Evolutionary conservation across 805 yeast species (phyloP), one percentile per base, ranked within the genome.

Genomic region (Ogataea paraovalis): DNA sequence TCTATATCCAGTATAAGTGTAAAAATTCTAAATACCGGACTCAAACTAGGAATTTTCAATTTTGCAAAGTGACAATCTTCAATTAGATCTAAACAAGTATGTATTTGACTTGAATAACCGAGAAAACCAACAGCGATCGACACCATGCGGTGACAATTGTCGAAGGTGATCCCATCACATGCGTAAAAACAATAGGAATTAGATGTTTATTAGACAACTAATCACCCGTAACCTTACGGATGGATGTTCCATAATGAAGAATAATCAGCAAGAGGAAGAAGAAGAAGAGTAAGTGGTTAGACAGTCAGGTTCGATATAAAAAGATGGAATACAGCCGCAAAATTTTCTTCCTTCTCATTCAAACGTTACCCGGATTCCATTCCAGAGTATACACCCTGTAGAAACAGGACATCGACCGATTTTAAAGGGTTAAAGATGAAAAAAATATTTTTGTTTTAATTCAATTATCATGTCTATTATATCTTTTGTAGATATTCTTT

Each of bases 1-100:
- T 62, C 64, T 61, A 62, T 62, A 62, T 62, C 66, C 59, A 56
- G 43, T 42, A 54, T 45, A 47, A 60, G 65, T 60, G 34, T 40
- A 30, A 39, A 34, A 21, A 23, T 18, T 19, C 25, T 37, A 39
- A 42, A 20, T 42, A 27, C 46, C 60, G 57, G 66, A 62, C 65
- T 62, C 66, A 62, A 62, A 62, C 66, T 46, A 57, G 57, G 64
- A 48, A 49, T 39, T 44, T 23, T 50, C 43, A 18, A 47, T 61
- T 19, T 59, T 25, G 60, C 61, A 52, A 55, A 45, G 55, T 55
- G 56, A 46, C 34, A 10, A 30, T 30, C 12, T 12, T 43, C 33
- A 27, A 19, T 7, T n/a, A 41, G 21, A 30, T 41, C 27, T 28
- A 41, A 30, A 19, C 27, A 37, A 20, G 18, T 22, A 39, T 23